Evolutionary conservation across 1,284 basidiomycete species (phyloP), one percentile per base, ranked within the genome.

Genomic region (Amylostereum chailletii): DNA sequence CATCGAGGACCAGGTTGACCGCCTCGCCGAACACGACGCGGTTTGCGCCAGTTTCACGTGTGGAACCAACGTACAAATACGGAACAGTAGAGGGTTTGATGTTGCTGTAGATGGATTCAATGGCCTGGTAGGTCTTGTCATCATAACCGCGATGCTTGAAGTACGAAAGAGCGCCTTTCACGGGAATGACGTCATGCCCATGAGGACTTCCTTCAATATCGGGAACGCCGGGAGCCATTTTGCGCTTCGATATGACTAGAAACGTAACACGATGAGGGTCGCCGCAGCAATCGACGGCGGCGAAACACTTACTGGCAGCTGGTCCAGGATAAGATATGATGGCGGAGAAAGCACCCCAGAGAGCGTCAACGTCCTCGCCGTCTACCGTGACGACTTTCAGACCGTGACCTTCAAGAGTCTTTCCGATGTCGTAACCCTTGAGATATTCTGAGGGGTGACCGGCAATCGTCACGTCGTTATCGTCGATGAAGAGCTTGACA

Each of bases 391-490:
- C 54, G 32, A 90, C 83, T 65, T 84, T 84, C 55, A 91, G 71
- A 3, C 89, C 89, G 55, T 91, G 89, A 2, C 90, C 89, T 53
- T 76, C 70, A 33, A 92, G 75, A 0, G 88, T 90, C 71, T 82
- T 80, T 31, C 65, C 62, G 42, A 90, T 63, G 48, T 80, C 72
- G 66, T 81, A 92, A 27, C 89, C 89, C 61, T 82, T 82, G 57
- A 91, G 75, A 62, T 92, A 92, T 50, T 89, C 66, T 11, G 86
- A 89, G 2, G 89, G 90, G 61, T 92, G 89, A 0, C 87, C 88
- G 32, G 88, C 82, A 53, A 91, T 91, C 5, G 88, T 91, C 55
- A 91, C 88, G 61, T 91, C 82, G 66, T 92, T 92, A 66, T 91
- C 88, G 57, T 92, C 89, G 56, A 92, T 83, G 64, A 92, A 67